phyloP scores from a whole-genome alignment of 306 rosid species.

The Vachellia pachyceras region DNA sequence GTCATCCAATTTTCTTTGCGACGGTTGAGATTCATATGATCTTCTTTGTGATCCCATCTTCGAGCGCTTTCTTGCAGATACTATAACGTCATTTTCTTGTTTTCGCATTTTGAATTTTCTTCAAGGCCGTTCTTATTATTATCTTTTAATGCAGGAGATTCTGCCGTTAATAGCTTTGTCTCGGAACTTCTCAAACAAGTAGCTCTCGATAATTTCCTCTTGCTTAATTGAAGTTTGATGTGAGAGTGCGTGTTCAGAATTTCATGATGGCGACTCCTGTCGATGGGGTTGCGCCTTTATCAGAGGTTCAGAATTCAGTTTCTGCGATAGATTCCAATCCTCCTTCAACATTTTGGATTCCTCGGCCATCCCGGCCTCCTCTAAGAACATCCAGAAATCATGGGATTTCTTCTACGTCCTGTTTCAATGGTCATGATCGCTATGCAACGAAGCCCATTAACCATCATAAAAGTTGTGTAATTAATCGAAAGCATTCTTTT shows the following conservation, averaged over 20 bases:
- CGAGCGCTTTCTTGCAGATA: conserved; percentile 31
- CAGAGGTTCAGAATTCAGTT: conserved; percentile 57
- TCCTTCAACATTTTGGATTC: conserved; percentile 54
- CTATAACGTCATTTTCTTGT: conserved; percentile 27
- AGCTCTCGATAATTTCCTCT: conserved; percentile 42
- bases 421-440: conserved; percentile 40
- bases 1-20: conserved; percentile 21
- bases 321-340: conserved; percentile 46
- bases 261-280: conserved; percentile 63
- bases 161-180: conserved; percentile 30
- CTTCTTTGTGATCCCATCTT: conserved; percentile 25
- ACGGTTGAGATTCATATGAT: conserved; percentile 35
- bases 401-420: conserved; percentile 53
- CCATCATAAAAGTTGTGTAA: conserved; percentile 49
- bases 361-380: conserved; percentile 47
- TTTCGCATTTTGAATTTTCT: conserved; percentile 38
- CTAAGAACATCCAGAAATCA: conserved; percentile 51
- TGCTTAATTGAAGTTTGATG: conserved; percentile 49
- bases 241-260: conserved; percentile 19
- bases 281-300: conserved; percentile 53
- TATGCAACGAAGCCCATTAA: conserved; percentile 46
- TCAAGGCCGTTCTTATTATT: conserved; percentile 36
- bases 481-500: conserved; percentile 45
- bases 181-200: conserved; percentile 16
- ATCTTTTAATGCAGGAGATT: conserved; percentile 36